Evolutionary conservation across 805 yeast species (phyloP).

Genomic region (Debaryomyces maramus): DNA sequence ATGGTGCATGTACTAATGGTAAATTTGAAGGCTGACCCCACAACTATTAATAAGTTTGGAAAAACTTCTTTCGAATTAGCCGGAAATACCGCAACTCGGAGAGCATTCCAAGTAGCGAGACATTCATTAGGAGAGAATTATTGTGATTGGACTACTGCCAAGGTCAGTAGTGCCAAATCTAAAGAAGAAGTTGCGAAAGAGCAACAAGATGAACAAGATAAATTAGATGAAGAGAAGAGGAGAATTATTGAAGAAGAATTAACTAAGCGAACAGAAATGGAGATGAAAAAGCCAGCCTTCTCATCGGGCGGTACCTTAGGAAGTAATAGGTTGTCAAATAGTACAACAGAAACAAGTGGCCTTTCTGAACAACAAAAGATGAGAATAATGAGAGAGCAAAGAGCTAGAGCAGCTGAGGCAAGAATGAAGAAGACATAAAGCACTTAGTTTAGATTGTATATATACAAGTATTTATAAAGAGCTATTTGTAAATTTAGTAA

Average conservation of each 20-base stretch:
- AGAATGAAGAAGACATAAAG: slow-evolving; percentile 42
- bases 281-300: slow-evolving; percentile 33
- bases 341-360: slow-evolving; percentile 52
- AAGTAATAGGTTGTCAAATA: slow-evolving; percentile 22
- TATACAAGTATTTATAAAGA: slow-evolving; percentile 10
- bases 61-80: slow-evolving; percentile 72
- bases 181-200: slow-evolving; percentile 55
- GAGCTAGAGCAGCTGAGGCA: slow-evolving; percentile 97
- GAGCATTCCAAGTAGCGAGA: slow-evolving; percentile 70
- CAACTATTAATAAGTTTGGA: slow-evolving; percentile 49
- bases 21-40: slow-evolving; percentile 71
- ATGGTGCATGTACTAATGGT: slow-evolving; percentile 64
- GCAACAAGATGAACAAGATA: slow-evolving; percentile 31
- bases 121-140: slow-evolving; percentile 62
- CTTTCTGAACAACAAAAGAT: slow-evolving; percentile 71
- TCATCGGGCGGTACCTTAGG: slow-evolving; percentile 35
- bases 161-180: slow-evolving; percentile 60
- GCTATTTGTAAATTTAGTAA: slow-evolving; percentile 8
- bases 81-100: slow-evolving; percentile 43
- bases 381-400: slow-evolving; percentile 85
- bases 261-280: slow-evolving; percentile 42
- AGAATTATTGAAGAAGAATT: slow-evolving; percentile 44
- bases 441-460: slow-evolving; percentile 1
- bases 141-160: slow-evolving; percentile 69
- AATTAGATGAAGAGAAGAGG: slow-evolving; percentile 40